Evolutionary conservation across 768 basidiomycete species (phyloP).

Genomic region (Lentinula aciculospora): DNA sequence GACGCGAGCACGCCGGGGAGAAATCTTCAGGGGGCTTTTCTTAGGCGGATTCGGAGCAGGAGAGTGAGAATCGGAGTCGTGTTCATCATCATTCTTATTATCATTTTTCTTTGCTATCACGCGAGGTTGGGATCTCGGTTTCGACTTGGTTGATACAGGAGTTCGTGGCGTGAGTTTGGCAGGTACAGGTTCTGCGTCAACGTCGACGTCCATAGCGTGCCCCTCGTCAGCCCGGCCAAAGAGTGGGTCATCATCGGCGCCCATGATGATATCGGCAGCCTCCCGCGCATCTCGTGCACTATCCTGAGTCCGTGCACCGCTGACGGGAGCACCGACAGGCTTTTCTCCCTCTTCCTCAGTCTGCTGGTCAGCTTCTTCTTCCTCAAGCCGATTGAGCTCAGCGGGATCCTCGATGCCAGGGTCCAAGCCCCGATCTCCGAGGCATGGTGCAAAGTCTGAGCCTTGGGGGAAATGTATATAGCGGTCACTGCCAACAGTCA

Average conservation of each 20-base stretch:
- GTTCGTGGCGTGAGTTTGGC: background rate
- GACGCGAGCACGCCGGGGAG: background rate
- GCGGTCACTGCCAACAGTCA: conserved; percentile 58
- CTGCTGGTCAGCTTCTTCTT: conserved; percentile 13
- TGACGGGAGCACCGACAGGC: background rate
- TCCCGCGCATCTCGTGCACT: conserved; percentile 18
- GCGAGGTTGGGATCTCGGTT: background rate
- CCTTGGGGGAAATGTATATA: conserved; percentile 68
- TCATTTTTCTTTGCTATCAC: background rate
- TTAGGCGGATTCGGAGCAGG: background rate
- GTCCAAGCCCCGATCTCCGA: conserved; percentile 38
- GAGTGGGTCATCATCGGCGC: conserved; percentile 5
- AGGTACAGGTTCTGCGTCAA: background rate
- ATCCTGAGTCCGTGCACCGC: conserved; percentile 12
- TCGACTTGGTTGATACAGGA: background rate
- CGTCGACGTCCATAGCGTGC: conserved; percentile 1
- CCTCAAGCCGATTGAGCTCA: conserved; percentile 7
- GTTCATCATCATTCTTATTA: background rate
- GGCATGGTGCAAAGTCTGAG: conserved; percentile 50
- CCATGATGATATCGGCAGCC: conserved; percentile 18
- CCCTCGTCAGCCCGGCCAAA: background rate
- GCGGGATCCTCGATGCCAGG: conserved; percentile 17
- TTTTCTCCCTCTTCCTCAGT: conserved; percentile 3
- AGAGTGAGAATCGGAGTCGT: background rate
- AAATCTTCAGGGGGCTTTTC: background rate